Conservation (phyloP, 345 rosid species). For the Rhodamnia argentea region DNA sequence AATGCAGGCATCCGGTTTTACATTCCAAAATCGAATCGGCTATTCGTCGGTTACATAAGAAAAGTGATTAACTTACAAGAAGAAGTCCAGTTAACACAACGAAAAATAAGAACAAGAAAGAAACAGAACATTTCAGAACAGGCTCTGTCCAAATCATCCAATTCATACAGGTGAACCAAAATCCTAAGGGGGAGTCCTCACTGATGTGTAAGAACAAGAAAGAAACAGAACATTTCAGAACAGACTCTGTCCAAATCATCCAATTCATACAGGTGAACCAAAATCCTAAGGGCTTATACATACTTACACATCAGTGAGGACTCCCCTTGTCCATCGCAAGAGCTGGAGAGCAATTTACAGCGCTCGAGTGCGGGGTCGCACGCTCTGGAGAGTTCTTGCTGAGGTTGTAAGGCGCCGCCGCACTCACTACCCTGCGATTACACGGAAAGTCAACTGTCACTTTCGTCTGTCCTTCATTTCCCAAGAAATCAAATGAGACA, state of each 20-base stretch:
- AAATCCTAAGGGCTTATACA: neutral
- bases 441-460: neutral
- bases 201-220: no score
- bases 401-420: neutral
- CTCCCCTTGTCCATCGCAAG: neutral
- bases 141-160: neutral
- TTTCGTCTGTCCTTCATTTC: neutral
- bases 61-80: neutral
- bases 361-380: neutral
- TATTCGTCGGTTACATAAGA: neutral
- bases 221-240: neutral
- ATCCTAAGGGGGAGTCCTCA: neutral
- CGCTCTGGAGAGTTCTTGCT: neutral
- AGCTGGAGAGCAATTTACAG: neutral
- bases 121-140: neutral
- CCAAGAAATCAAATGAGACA: neutral
- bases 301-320: neutral
- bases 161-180: neutral
- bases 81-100: neutral
- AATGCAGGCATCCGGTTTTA: neutral
- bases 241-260: neutral
- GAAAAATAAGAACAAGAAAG: neutral
- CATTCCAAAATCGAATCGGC: neutral
- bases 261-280: neutral
- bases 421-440: neutral